A percentile compares a stretch with the other conserved stretches of the same genome.
These are phyloP conservation scores for Orbilia oligospora DNA, from an alignment of 2,329 filamentous ascomycete genomes.

Conservation along the genomic window DNA sequence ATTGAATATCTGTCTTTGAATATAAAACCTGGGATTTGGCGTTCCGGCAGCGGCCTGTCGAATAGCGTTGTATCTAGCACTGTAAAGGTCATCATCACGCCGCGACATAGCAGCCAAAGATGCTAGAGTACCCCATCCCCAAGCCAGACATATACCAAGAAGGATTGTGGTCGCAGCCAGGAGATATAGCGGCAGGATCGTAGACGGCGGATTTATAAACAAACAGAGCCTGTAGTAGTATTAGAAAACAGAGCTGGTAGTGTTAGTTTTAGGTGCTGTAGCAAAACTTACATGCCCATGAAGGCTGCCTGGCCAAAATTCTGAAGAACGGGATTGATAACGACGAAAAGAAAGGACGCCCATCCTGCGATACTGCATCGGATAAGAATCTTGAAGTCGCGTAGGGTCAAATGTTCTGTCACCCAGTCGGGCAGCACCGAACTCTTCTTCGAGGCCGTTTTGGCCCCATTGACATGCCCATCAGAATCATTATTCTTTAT, in stretches of 20 bases:
- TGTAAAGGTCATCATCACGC: constrained; percentile 67
- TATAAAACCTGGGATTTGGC: constrained; percentile 65
- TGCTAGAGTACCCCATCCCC: constrained; percentile 70
- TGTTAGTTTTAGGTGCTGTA: no score
- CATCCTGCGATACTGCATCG: constrained; percentile 70
- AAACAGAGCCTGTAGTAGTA: constrained; percentile 65
- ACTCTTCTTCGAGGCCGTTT: constrained; percentile 2
- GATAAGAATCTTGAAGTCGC: constrained; percentile 70
- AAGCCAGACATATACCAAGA: constrained; percentile 69
- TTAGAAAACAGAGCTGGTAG: not conserved
- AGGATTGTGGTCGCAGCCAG: constrained; percentile 68
- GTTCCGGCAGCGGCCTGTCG: constrained; percentile 66
- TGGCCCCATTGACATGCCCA: not conserved
- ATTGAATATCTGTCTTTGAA: constrained; percentile 67
- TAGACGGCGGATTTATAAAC: constrained; percentile 69
- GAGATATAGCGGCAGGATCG: constrained; percentile 70
- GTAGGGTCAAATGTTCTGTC: constrained; percentile 69
- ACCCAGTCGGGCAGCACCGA: constrained; percentile 64
- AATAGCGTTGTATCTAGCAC: constrained; percentile 66
- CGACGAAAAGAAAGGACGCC: constrained; percentile 69
- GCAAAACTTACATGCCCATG: constrained; percentile 65
- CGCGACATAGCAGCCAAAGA: constrained; percentile 70
- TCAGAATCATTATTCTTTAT: not conserved
- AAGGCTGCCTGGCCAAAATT: constrained; percentile 69
- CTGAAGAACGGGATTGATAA: constrained; percentile 68